Conservation (phyloP, 805 yeast species). For the Zygotorulaspora florentina region DNA sequence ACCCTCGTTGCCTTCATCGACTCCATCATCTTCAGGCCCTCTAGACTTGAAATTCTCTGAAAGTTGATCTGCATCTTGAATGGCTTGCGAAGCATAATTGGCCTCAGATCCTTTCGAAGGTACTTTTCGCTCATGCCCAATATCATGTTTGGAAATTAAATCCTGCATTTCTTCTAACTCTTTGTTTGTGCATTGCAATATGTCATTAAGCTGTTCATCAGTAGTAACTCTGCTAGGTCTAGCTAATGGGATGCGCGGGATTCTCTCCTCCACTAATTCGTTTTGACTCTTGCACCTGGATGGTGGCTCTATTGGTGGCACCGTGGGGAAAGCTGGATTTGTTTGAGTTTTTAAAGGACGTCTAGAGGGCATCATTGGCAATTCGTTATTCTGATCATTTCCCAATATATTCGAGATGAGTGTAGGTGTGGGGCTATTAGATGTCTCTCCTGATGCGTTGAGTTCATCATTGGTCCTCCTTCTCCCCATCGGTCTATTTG, state of each 20-base stretch:
- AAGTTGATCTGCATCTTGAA: not conserved
- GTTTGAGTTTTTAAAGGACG: slow-evolving; percentile 16
- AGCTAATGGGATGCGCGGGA: slow-evolving; percentile 9
- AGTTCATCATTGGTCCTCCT: slow-evolving; percentile 1
- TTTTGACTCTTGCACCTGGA: slow-evolving; percentile 6
- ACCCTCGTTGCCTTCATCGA: no score
- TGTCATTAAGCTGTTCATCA: slow-evolving; percentile 11
- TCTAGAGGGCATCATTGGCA: slow-evolving; percentile 22
- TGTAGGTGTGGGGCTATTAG: not conserved
- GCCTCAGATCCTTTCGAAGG: not conserved
- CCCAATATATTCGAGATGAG: not conserved
- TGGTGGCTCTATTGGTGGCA: slow-evolving; percentile 11
- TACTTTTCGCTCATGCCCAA: not conserved
- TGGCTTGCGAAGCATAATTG: not conserved
- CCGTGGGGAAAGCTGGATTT: slow-evolving; percentile 10
- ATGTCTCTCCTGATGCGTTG: not conserved
- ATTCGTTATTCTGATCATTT: slow-evolving; percentile 1
- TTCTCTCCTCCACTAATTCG: not conserved
- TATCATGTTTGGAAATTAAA: slow-evolving; percentile 2
- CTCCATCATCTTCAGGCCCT: no score
- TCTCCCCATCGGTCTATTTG: slow-evolving; percentile 29
- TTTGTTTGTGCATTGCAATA: slow-evolving; percentile 13
- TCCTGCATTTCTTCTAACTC: slow-evolving; percentile 15
- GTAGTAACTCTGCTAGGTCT: slow-evolving; percentile 11
- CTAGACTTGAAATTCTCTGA: no score